Conservation (phyloP, 441 rosid genomes). For the Populus hybrid region DNA sequence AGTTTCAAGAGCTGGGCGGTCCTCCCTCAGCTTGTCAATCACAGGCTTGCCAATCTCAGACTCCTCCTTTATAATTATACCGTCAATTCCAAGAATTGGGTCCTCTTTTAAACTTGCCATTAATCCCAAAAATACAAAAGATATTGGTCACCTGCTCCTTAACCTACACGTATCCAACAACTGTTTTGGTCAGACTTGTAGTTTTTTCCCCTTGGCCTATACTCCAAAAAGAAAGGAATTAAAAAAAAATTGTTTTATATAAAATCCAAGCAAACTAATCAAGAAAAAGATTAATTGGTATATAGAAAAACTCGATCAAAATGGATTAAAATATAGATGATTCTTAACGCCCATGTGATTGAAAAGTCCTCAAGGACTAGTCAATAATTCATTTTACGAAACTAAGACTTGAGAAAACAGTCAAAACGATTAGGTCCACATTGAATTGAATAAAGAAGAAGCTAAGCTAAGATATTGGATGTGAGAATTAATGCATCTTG, state of each 20-base stretch:
- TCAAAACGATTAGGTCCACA: not conserved
- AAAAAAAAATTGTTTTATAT: not conserved
- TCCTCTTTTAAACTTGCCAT: slow-evolving; percentile 60
- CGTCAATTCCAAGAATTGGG: slow-evolving; percentile 47
- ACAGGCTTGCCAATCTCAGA: not conserved
- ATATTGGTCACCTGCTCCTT: slow-evolving; percentile 12
- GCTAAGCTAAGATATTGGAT: not conserved
- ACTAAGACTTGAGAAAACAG: not conserved
- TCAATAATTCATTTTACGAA: not conserved
- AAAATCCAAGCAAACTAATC: not conserved
- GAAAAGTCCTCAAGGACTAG: not conserved
- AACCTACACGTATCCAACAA: slow-evolving; percentile 27
- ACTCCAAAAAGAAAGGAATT: not conserved
- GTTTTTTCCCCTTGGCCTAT: slow-evolving; percentile 23
- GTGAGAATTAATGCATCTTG: not conserved
- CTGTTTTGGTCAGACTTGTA: slow-evolving; percentile 18
- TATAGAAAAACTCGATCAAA: not conserved
- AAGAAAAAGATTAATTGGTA: not conserved
- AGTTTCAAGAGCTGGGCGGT: slow-evolving; percentile 33
- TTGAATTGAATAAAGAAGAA: not conserved
- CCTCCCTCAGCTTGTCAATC: slow-evolving; percentile 34
- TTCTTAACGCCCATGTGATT: not conserved
- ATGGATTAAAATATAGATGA: not conserved
- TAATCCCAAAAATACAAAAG: slow-evolving; percentile 16
- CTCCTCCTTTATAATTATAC: slow-evolving; percentile 13